phyloP scores from a whole-genome alignment of 2,329 filamentous ascomycete genomes.

The Fusarium multiceps region DNA sequence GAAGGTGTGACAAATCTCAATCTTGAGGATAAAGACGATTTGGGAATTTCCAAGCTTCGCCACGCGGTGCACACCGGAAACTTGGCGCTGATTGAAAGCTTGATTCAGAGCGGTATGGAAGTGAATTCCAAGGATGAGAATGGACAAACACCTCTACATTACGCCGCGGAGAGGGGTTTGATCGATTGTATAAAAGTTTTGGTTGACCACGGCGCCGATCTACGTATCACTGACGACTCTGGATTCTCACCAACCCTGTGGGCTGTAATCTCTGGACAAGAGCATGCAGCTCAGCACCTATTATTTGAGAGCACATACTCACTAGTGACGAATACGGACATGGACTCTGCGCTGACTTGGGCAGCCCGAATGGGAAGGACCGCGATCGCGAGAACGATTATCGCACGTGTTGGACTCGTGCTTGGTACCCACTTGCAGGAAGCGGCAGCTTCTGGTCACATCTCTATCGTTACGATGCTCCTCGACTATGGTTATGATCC shows the following conservation, averaged over 20 bases:
- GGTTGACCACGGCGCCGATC: neutral
- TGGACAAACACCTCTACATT: neutral
- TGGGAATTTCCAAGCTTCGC: neutral
- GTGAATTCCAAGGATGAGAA: neutral
- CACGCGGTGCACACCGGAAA: neutral
- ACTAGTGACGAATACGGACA: neutral
- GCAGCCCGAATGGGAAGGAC: neutral
- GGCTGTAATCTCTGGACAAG: neutral
- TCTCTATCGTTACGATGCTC: fast-evolving
- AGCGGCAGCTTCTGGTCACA: neutral
- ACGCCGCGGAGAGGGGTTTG: neutral
- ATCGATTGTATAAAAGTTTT: neutral
- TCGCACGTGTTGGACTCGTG: fast-evolving
- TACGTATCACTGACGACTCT: neutral
- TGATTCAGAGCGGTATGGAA: neutral
- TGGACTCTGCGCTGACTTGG: neutral
- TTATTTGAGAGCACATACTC: neutral
- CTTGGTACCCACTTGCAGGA: neutral
- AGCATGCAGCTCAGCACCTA: fast-evolving
- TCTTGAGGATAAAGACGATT: neutral
- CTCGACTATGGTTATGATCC: no score
- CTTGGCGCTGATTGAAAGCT: fast-evolving
- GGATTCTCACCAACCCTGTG: neutral
- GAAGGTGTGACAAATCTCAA: neutral
- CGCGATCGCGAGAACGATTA: neutral